Evolutionary conservation across 768 basidiomycete species (phyloP).

Genomic region (Suillus weaverae): DNA sequence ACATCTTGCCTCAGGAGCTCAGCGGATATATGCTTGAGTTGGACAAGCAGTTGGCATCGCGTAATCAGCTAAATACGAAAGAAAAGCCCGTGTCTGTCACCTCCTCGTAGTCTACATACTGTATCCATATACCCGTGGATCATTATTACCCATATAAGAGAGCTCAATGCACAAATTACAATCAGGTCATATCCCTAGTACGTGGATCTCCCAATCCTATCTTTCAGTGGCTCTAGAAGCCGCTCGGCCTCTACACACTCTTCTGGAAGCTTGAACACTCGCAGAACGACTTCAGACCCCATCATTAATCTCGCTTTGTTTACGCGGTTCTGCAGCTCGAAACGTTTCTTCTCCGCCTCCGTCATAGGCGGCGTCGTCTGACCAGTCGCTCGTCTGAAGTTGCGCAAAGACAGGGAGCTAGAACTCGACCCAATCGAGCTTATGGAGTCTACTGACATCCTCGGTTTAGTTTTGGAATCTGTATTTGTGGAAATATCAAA

Average conservation of each 20-base stretch:
- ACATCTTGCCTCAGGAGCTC: constrained; percentile 27
- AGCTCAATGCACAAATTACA: not conserved
- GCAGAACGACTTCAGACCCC: constrained; percentile 54
- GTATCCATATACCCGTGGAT: constrained; percentile 5
- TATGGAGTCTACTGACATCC: constrained; percentile 27
- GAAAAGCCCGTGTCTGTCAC: not conserved
- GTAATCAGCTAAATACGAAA: constrained; percentile 4
- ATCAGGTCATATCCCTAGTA: not conserved
- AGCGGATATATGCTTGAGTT: constrained; percentile 34
- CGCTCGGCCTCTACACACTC: constrained; percentile 67
- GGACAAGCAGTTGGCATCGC: constrained; percentile 22
- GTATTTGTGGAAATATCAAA: constrained; percentile 18
- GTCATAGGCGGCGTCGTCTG: constrained; percentile 27
- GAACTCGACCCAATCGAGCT: constrained; percentile 26
- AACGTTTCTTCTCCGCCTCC: constrained; percentile 56
- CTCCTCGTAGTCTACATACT: not conserved
- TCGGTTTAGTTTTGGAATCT: constrained; percentile 16
- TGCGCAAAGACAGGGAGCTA: constrained; percentile 13
- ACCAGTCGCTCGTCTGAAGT: constrained; percentile 8
- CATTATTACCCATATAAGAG: not conserved
- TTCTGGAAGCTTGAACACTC: constrained; percentile 65
- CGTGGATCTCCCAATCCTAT: not conserved
- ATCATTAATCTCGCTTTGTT: constrained; percentile 60
- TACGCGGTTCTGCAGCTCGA: constrained; percentile 63
- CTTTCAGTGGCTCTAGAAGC: constrained; percentile 31